Evolutionary conservation across 2,329 filamentous ascomycete species (phyloP), one percentile per base, ranked within the genome.

Genomic region (Paraphoma chrysanthemicola): DNA sequence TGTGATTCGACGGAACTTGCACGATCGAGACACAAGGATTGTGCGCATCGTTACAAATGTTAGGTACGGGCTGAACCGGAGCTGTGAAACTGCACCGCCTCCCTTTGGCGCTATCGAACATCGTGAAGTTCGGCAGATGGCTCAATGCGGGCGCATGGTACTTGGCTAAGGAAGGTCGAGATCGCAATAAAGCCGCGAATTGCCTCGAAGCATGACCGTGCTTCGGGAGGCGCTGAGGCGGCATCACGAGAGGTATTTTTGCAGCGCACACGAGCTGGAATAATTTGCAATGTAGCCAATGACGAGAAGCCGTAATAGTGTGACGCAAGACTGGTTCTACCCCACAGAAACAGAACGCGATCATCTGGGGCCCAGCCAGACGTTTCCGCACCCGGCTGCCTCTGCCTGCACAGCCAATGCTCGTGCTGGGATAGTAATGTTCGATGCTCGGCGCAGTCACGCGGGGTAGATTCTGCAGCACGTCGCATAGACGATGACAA

Each of bases 51-150:
- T 55, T 41, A 36, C 57, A 49, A 46, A 23, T 23, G 23, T 23
- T n/a, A 43, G 51, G 43, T 55, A 69, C 70, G 70, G 69, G 58
- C 64, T 68, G 60, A 67, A 70, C 63, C 69, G 70, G 70, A 70
- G 67, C 62, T 53, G 45, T 46, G 51, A 46, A 43, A 59, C 47
- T 62, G 67, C 67, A 70, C 67, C 58, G 67, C 66, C 66, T 66
- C 58, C 16, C 33, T 54, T 53, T 52, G 57, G 57, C 58, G 44
- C 48, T 52, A 64, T 36, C 55, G 56, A 55, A 51, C 58, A 58
- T 66, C 58, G 59, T 62, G 58, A 53, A 44, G 8, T n/a, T 42
- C 39, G 39, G 39, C 14, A 42, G 39, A 48, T 44, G 36, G 53
- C 43, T 36, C 31, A 33, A 44, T 41, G 30, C 33, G 39, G 42